These are phyloP conservation scores for Penicillium sp. DNA, from an alignment of 2,329 filamentous ascomycete genomes.

Conservation along the genomic window DNA sequence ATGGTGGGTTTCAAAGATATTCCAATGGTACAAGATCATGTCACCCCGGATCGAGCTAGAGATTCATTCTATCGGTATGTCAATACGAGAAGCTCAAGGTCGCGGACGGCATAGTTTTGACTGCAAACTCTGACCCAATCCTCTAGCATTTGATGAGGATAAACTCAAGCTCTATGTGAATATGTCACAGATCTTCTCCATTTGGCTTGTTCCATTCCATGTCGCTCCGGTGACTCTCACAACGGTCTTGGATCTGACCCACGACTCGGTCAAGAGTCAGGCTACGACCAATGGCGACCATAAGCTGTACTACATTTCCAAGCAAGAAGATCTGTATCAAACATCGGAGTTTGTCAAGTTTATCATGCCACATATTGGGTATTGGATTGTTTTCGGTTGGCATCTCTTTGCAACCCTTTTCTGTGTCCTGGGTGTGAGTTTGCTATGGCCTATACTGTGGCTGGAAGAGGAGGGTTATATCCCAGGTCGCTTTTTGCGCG, in stretches of 20 bases:
- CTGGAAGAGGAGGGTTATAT: conserved; percentile 46
- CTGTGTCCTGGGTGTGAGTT: conserved; percentile 60
- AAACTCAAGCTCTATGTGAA: conserved; percentile 70
- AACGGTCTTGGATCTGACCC: conserved; percentile 64
- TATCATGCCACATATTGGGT: conserved; percentile 60
- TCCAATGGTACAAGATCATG: conserved; percentile 81
- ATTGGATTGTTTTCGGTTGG: conserved; percentile 58
- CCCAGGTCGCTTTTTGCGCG: conserved; percentile 21
- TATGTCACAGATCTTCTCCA: conserved; percentile 71
- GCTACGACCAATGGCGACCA: conserved; percentile 23
- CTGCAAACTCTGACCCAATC: conserved; percentile 1
- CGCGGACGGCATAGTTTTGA: not conserved
- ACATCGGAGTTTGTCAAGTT: conserved; percentile 74
- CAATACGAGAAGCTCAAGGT: not conserved
- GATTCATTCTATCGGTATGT: conserved; percentile 61
- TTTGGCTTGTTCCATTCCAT: conserved; percentile 78
- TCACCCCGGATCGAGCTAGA: conserved; percentile 69
- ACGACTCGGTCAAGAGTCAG: conserved; percentile 36
- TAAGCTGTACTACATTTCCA: conserved; percentile 67
- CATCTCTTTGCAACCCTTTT: conserved; percentile 65
- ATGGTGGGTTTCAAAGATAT: conserved; percentile 67
- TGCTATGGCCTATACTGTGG: conserved; percentile 53
- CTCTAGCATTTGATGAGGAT: conserved; percentile 64
- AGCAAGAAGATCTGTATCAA: conserved; percentile 82
- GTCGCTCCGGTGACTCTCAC: conserved; percentile 66